Conservation (phyloP, 2,329 filamentous ascomycete species). For the Apiospora pterosperma region DNA sequence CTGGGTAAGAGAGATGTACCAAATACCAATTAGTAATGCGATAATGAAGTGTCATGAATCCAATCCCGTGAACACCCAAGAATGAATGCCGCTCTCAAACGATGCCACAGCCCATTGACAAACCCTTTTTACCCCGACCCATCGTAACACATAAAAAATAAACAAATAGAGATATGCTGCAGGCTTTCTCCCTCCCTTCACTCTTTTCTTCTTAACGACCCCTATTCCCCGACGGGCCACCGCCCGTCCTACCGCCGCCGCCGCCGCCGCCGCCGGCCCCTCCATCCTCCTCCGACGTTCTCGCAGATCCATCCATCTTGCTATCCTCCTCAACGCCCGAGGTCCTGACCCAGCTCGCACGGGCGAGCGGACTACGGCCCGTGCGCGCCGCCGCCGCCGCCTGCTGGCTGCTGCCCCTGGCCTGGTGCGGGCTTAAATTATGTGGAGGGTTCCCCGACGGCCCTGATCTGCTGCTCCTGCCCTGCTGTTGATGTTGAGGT, state of each 20-base stretch:
- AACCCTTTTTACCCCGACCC: neutral
- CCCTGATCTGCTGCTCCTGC: slow-evolving; percentile 10
- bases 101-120: neutral
- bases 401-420: neutral
- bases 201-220: neutral
- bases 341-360: slow-evolving; percentile 29
- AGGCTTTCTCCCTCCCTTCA: neutral
- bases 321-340: slow-evolving; percentile 7
- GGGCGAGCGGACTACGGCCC: slow-evolving; percentile 36
- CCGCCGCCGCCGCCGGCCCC: too few species aligned
- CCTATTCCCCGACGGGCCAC: neutral
- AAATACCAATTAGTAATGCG: neutral
- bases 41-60: neutral
- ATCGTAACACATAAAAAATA: neutral
- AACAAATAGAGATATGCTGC: neutral
- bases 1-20: neutral
- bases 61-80: neutral
- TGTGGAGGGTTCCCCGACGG: slow-evolving; percentile 10
- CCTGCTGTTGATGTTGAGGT: slow-evolving; percentile 14
- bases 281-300: neutral
- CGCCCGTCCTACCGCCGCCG: neutral
- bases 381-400: slow-evolving; percentile 16
- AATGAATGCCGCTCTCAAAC: neutral
- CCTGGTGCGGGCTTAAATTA: neutral
- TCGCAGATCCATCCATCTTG: neutral